These are phyloP conservation scores for Podospora sp. DNA, from an alignment of 495 filamentous ascomycete genomes.

Conservation along the genomic window DNA sequence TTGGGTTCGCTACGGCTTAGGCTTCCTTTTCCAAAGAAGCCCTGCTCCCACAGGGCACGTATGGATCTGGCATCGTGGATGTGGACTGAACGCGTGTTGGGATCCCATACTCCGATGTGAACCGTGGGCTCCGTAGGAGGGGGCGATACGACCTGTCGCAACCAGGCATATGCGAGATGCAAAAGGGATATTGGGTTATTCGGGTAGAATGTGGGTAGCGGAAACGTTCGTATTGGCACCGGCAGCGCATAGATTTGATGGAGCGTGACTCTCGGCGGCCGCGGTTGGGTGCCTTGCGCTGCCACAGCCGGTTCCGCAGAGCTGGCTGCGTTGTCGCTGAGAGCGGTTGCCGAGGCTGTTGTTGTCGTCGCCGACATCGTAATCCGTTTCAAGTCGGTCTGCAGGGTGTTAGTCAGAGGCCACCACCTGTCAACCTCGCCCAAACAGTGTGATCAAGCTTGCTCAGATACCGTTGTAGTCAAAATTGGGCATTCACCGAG, in stretches of 20 bases:
- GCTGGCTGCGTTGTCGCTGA: slow-evolving; percentile 34
- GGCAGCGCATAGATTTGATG: slow-evolving; percentile 77
- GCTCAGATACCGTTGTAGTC: slow-evolving; percentile 99
- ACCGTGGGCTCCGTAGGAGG: slow-evolving; percentile 65
- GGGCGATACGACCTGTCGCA: slow-evolving; percentile 69
- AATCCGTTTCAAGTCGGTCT: slow-evolving; percentile 42
- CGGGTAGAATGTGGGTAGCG: slow-evolving; percentile 83
- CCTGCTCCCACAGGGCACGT: slow-evolving; percentile 86
- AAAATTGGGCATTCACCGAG: slow-evolving; percentile 73
- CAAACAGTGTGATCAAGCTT: slow-evolving; percentile 13
- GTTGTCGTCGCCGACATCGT: slow-evolving; percentile 44
- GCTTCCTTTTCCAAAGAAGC: slow-evolving; percentile 93
- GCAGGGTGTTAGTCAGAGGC: slow-evolving; percentile 4
- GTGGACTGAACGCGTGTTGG: slow-evolving; percentile 79
- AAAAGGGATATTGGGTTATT: slow-evolving; percentile 89
- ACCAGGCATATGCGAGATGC: slow-evolving; percentile 72
- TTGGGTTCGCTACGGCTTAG: slow-evolving; percentile 91
- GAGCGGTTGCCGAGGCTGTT: too few species aligned
- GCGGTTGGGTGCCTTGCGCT: slow-evolving; percentile 4
- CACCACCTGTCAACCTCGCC: background rate
- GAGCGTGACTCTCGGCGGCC: slow-evolving; percentile 43
- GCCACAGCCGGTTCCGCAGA: background rate
- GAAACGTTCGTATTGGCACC: slow-evolving; percentile 75
- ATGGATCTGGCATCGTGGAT: slow-evolving; percentile 75
- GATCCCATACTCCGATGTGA: slow-evolving; percentile 75